Conservation (phyloP, 2,329 filamentous ascomycete species). For the Fusarium sororula region DNA sequence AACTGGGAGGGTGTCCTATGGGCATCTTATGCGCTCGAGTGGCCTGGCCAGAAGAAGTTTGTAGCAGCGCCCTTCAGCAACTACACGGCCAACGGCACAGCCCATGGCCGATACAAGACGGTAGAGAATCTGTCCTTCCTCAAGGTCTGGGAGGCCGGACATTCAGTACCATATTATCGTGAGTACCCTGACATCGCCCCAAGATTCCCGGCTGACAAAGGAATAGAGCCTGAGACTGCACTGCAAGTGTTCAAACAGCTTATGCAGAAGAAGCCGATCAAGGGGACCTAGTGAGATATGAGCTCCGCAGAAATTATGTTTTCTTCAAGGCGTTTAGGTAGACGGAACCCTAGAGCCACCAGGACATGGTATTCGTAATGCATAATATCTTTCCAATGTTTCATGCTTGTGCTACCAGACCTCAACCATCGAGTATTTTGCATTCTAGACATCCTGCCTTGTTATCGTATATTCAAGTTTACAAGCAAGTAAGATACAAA, state of each 20-base stretch:
- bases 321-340: neutral
- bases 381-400: neutral
- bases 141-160: slow-evolving; percentile 66
- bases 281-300: slow-evolving; percentile 22
- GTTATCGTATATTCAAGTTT: neutral
- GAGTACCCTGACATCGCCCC: neutral
- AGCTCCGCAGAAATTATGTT: neutral
- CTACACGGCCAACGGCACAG: slow-evolving; percentile 60
- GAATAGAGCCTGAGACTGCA: slow-evolving; percentile 40
- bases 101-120: slow-evolving; percentile 60
- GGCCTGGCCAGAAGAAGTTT: slow-evolving; percentile 53
- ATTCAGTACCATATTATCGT: slow-evolving; percentile 61
- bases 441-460: neutral
- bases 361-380: neutral
- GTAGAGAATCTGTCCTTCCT: slow-evolving; percentile 66
- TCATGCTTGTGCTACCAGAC: neutral
- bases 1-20: slow-evolving; percentile 64
- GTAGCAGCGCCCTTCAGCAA: slow-evolving; percentile 38
- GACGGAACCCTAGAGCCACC: neutral
- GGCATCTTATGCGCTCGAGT: slow-evolving; percentile 57
- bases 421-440: neutral
- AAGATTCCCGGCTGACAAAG: neutral
- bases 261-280: slow-evolving; percentile 37
- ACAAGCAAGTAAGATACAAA: slow-evolving; percentile 3
- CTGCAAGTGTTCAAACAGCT: slow-evolving; percentile 41